Percentiles rank a stretch among this genome's conserved stretches.
Evolutionary conservation across 2,329 filamentous ascomycete species (phyloP).

Genomic region (Xylariaceae sp.): DNA sequence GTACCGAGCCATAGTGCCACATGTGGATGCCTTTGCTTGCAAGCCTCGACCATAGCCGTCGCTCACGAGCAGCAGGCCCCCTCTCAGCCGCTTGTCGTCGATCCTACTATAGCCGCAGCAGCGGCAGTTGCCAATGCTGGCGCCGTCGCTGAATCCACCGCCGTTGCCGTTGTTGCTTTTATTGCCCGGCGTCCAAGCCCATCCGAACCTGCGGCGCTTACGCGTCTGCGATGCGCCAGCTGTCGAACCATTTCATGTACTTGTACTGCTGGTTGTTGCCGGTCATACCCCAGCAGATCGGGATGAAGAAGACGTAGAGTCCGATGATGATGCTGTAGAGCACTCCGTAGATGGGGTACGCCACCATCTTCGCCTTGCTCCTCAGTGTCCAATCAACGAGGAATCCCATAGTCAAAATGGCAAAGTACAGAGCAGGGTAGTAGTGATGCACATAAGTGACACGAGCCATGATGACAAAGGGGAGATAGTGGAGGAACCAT

Average conservation of each 20-base stretch:
- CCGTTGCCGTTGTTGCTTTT: slow-evolving; percentile 2
- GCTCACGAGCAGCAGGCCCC: too few species aligned
- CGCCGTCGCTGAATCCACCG: too few species aligned
- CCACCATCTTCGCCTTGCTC: slow-evolving; percentile 54
- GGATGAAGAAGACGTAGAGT: slow-evolving; percentile 84
- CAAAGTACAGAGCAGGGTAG: slow-evolving; percentile 96
- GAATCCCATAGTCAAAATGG: slow-evolving; percentile 85
- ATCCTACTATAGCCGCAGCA: too few species aligned
- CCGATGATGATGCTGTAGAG: slow-evolving; percentile 70
- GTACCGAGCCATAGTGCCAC: too few species aligned
- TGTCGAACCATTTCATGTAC: slow-evolving; percentile 89
- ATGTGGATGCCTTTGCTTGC: too few species aligned
- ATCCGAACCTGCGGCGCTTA: too few species aligned
- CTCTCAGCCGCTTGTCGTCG: too few species aligned
- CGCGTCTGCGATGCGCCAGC: slow-evolving; percentile 79
- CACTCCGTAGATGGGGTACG: slow-evolving; percentile 62
- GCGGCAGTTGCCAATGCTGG: too few species aligned
- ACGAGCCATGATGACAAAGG: slow-evolving; percentile 95
- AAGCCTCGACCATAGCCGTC: too few species aligned
- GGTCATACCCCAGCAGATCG: slow-evolving; percentile 93
- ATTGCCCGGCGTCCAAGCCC: neutral
- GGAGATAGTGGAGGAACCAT: slow-evolving; percentile 94
- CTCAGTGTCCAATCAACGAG: slow-evolving; percentile 75
- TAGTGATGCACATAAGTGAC: slow-evolving; percentile 99
- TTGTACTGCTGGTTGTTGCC: slow-evolving; percentile 76